Base-by-base conservation (phyloP, 1,284 basidiomycete genomes). In the Cutaneotrichosporon mucoides region DNA sequence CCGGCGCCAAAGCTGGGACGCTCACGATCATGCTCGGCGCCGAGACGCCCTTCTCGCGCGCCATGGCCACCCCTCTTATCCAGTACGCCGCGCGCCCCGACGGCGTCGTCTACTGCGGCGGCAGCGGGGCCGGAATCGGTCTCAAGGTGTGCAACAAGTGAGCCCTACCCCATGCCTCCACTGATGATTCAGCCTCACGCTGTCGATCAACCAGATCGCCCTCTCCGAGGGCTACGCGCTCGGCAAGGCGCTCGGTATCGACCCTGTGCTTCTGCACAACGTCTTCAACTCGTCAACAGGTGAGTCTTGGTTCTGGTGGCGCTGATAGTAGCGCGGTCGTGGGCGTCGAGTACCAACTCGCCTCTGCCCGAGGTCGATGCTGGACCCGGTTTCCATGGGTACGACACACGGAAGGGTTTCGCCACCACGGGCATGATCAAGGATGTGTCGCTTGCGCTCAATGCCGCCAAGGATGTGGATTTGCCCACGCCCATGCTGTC, bases 61-160 rank as follows among this genome's bases (percentile, higher is more conserved):
- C 58, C 5, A 52, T 70, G 38, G 75, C 73, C 1, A 35, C 65
- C 13, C 73, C 73, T 3, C 56, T 76, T 13, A 54, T 77, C 43
- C 63, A 67, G 53, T 59, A 59, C 10, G 73, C 74, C 71, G 73
- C 73, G 2, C 63, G 72, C 13, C 59, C 59, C 16, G 68, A 64
- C 12, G 69, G 73, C 5, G 69, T 76, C 8, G 62, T 76, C 8
- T 55, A 64, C 15, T 76, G 74, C 56, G 75, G 75, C 15, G 59
- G 53, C 1, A 73, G 66, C 53, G 75, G 74, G 1, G 59, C 70
- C 5, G 73, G 75, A 6, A 66, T 75, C 10, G 72, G 69, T 3
- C 70, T 73, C 43, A 76, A 77, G 57, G 69, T 77, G 1, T 69
- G 69, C 65, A 77, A 75, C 64, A 76, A 75, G 75, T 76, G 41